These are phyloP conservation scores for Xerocomus brunneocitrinus DNA, from an alignment of 768 basidiomycete species.

Conservation along the genomic window DNA sequence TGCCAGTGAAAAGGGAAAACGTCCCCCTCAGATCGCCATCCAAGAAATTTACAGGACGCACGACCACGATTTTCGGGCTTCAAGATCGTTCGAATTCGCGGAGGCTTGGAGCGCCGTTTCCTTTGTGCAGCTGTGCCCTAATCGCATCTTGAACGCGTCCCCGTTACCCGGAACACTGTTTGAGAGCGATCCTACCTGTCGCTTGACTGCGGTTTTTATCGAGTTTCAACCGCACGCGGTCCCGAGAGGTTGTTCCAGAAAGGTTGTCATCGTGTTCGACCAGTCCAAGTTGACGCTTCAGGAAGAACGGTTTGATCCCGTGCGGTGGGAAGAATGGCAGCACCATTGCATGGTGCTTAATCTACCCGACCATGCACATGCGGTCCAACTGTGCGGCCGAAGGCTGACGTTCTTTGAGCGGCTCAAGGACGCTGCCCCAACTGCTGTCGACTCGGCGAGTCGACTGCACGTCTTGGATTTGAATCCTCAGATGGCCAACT, in stretches of 20 bases:
- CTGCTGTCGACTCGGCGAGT: constrained; percentile 12
- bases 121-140: constrained; percentile 44
- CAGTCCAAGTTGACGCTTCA: constrained; percentile 47
- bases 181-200: constrained; percentile 48
- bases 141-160: constrained; percentile 38
- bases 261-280: constrained; percentile 50
- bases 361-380: constrained; percentile 28
- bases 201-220: constrained; percentile 41
- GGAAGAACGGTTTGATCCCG: constrained; percentile 40
- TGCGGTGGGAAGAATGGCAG: constrained; percentile 57
- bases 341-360: constrained; percentile 33
- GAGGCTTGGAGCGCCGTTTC: constrained; percentile 44
- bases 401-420: constrained; percentile 32
- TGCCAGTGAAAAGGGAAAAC: constrained; percentile 26
- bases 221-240: constrained; percentile 39
- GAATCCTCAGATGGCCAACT: constrained; percentile 25
- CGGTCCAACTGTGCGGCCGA: constrained; percentile 27
- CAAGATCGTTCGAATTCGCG: constrained; percentile 48
- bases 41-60: constrained; percentile 17
- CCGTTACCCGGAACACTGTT: constrained; percentile 47
- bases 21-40: constrained; percentile 27
- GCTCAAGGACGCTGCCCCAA: constrained; percentile 12
- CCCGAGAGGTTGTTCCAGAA: constrained; percentile 30
- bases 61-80: constrained; percentile 8
- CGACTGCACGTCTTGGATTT: constrained; percentile 30